Percentiles rank a stretch among this genome's conserved stretches.
Evolutionary conservation across 75 land plant species (phyloP).

Genomic region (Chamaecyparis obtusa): DNA sequence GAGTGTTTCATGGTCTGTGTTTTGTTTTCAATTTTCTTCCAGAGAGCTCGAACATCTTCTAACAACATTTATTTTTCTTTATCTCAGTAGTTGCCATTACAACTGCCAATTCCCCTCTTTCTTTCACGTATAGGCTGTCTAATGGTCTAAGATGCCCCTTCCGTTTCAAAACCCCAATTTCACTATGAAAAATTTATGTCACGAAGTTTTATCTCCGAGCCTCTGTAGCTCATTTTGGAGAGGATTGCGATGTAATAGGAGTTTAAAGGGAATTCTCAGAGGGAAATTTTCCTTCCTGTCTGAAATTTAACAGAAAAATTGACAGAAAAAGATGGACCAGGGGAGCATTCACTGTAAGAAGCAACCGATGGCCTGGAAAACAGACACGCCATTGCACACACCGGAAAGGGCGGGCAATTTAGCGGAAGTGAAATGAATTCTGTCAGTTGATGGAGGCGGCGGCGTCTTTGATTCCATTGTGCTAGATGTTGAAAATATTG

Average conservation of each 20-base stretch:
- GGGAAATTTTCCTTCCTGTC: neutral
- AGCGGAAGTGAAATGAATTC: constrained; percentile 26
- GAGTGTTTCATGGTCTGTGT: too few relatives aligned
- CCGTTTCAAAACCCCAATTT: neutral
- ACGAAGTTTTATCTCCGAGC: too few relatives aligned
- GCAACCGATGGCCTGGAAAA: constrained; percentile 36
- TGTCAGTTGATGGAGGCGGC: neutral
- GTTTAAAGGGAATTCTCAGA: too few relatives aligned
- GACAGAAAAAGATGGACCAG: constrained; percentile 1
- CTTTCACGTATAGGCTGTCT: too few relatives aligned
- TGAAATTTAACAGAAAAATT: neutral
- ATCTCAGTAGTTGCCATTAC: too few relatives aligned
- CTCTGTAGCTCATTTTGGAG: neutral
- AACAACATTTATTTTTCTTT: too few relatives aligned
- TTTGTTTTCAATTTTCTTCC: too few relatives aligned
- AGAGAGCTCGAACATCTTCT: too few relatives aligned
- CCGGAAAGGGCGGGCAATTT: constrained; percentile 45
- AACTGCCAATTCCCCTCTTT: too few relatives aligned
- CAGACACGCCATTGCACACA: constrained; percentile 50
- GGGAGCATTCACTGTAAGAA: constrained; percentile 31
- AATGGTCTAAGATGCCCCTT: too few relatives aligned
- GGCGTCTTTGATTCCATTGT: neutral
- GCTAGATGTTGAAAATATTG: neutral
- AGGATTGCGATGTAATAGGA: neutral
- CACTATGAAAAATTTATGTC: neutral